These are phyloP conservation scores for Mycena galopus DNA, from an alignment of 768 basidiomycete species.

Conservation along the genomic window DNA sequence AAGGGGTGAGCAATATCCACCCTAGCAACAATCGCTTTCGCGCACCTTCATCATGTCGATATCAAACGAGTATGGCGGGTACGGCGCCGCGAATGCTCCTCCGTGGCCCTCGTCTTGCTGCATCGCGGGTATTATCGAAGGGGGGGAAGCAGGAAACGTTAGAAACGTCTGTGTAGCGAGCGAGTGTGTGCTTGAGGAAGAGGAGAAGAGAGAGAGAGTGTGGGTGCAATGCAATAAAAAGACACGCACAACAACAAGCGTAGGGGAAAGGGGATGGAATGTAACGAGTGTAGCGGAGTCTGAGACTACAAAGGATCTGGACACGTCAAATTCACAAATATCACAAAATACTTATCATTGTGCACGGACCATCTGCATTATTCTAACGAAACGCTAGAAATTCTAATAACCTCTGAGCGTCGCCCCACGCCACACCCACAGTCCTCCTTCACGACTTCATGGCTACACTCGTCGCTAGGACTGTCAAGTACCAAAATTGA, in stretches of 20 bases:
- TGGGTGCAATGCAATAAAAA: slow-evolving; percentile 37
- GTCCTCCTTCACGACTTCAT: too few relatives aligned
- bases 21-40: slow-evolving; percentile 29
- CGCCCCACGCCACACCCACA: too few relatives aligned
- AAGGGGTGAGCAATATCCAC: slow-evolving; percentile 1
- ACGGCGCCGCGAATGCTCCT: slow-evolving; percentile 76
- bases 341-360: too few relatives aligned
- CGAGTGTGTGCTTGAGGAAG: not conserved
- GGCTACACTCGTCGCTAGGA: too few relatives aligned
- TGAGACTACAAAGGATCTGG: not conserved
- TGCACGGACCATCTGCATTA: too few relatives aligned
- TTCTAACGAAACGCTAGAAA: too few relatives aligned
- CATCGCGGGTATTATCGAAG: not conserved
- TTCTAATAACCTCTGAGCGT: too few relatives aligned
- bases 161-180: too few relatives aligned
- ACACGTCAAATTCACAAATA: not conserved
- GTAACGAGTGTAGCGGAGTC: not conserved
- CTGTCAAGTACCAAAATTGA: too few relatives aligned
- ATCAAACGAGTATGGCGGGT: slow-evolving; percentile 81
- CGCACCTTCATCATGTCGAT: slow-evolving; percentile 94
- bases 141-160: slow-evolving; percentile 54
- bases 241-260: slow-evolving; percentile 44
- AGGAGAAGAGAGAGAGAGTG: not conserved
- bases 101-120: slow-evolving; percentile 65
- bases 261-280: slow-evolving; percentile 32